Evolutionary conservation across 1,284 basidiomycete genomes (phyloP).

Genomic region (Bjerkandera adusta): DNA sequence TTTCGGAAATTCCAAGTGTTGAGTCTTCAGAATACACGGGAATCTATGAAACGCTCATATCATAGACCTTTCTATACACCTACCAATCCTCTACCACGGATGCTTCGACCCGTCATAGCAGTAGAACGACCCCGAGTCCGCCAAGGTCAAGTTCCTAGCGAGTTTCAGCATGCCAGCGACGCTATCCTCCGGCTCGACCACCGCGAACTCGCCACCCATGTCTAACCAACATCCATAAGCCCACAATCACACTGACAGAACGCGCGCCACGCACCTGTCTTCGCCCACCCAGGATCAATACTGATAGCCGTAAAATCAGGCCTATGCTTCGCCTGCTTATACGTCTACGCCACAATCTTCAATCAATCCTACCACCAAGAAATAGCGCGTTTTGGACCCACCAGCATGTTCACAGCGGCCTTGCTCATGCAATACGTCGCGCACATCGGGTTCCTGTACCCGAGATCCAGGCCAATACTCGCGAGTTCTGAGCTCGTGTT

Average conservation of each 20-base stretch:
- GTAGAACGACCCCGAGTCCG: slow-evolving; percentile 32
- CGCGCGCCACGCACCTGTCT: slow-evolving; percentile 25
- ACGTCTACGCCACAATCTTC: slow-evolving; percentile 21
- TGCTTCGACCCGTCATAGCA: slow-evolving; percentile 26
- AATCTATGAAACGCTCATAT: no score
- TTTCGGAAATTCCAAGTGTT: no score
- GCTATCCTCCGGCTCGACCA: slow-evolving; percentile 29
- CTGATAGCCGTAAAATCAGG: slow-evolving; percentile 24
- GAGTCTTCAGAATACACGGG: no score
- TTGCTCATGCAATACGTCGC: slow-evolving; percentile 32
- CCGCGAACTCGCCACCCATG: slow-evolving; percentile 33
- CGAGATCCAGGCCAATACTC: slow-evolving; percentile 29
- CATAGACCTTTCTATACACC: no score
- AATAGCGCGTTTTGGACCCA: slow-evolving; percentile 14
- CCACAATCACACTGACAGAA: neutral
- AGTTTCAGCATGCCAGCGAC: slow-evolving; percentile 27
- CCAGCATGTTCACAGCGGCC: slow-evolving; percentile 30
- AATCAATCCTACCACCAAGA: neutral
- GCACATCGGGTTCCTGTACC: slow-evolving; percentile 10
- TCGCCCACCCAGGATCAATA: slow-evolving; percentile 32
- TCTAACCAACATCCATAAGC: slow-evolving; percentile 12
- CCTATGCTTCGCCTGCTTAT: slow-evolving; percentile 30
- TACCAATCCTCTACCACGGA: slow-evolving; percentile 25
- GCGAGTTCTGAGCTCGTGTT: slow-evolving; percentile 33
- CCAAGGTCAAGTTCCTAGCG: slow-evolving; percentile 19